Evolutionary conservation across 805 yeast species (phyloP).

Genomic region (Kluyveromyces aestuarii): DNA sequence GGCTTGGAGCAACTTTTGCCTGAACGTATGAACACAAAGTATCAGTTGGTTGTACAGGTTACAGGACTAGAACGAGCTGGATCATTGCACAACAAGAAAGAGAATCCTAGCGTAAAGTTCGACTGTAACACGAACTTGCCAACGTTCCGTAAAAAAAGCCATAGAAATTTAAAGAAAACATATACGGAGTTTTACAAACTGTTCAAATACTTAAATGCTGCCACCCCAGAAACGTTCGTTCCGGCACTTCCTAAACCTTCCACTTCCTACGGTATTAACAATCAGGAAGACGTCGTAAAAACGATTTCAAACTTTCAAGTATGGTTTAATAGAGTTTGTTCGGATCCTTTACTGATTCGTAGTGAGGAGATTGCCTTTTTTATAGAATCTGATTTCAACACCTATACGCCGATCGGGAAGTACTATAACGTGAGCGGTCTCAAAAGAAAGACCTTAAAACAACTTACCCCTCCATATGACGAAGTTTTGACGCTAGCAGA

Average conservation of each 20-base stretch:
- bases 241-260: constrained; percentile 75
- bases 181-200: constrained; percentile 68
- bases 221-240: constrained; percentile 86
- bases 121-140: constrained; percentile 65
- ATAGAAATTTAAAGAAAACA: constrained; percentile 72
- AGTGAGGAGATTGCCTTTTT: constrained; percentile 86
- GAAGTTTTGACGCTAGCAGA: constrained; percentile 71
- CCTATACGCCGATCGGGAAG: constrained; percentile 41
- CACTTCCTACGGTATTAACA: constrained; percentile 75
- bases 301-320: constrained; percentile 56
- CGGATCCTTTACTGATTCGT: constrained; percentile 70
- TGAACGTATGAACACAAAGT: constrained; percentile 14
- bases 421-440: constrained; percentile 73
- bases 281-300: constrained; percentile 65
- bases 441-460: constrained; percentile 83
- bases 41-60: constrained; percentile 46
- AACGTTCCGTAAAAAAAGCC: constrained; percentile 58
- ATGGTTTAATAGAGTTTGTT: constrained; percentile 73
- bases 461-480: constrained; percentile 85
- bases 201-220: constrained; percentile 66
- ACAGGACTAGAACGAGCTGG: constrained; percentile 63
- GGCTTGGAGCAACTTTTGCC: constrained; percentile 6
- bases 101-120: constrained; percentile 72
- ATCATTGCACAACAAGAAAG: constrained; percentile 41
- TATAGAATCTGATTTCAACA: constrained; percentile 64